phyloP scores from a whole-genome alignment of 2,329 filamentous ascomycete species.

The Fusarium luffae region DNA sequence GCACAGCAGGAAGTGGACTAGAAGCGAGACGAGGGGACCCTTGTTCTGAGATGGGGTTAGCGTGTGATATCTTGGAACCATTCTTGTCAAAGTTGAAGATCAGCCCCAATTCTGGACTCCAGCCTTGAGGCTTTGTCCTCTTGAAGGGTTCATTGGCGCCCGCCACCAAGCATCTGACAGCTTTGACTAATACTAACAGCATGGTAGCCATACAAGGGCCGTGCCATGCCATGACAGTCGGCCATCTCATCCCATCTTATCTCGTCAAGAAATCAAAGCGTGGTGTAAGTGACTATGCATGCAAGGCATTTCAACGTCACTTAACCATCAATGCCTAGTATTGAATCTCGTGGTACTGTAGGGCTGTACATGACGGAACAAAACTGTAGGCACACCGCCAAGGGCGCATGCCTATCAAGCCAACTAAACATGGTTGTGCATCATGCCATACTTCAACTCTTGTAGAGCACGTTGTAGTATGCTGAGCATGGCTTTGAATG shows the following conservation, averaged over 20 bases:
- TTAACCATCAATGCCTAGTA: neutral
- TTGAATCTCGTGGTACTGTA: neutral
- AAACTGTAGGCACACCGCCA: neutral
- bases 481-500: neutral
- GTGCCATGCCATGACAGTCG: slow-evolving; percentile 22
- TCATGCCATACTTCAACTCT: slow-evolving; percentile 8
- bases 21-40: slow-evolving; percentile 25
- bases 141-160: slow-evolving; percentile 30
- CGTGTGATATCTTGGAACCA: slow-evolving; percentile 40
- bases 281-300: slow-evolving; percentile 10
- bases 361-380: neutral
- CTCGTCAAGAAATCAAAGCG: slow-evolving; percentile 5
- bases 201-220: slow-evolving; percentile 24
- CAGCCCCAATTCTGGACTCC: slow-evolving; percentile 33
- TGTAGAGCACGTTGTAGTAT: neutral
- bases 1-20: slow-evolving; percentile 21
- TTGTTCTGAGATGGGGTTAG: slow-evolving; percentile 34
- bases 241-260: slow-evolving; percentile 17
- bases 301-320: slow-evolving; percentile 3
- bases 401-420: neutral
- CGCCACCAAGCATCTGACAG: slow-evolving; percentile 28
- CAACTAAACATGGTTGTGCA: neutral
- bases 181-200: slow-evolving; percentile 15
- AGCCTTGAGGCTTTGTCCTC: slow-evolving; percentile 16
- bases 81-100: slow-evolving; percentile 39